These are phyloP conservation scores for Wolfiporia cocos DNA, from an alignment of 1,284 basidiomycete genomes.

Conservation along the genomic window DNA sequence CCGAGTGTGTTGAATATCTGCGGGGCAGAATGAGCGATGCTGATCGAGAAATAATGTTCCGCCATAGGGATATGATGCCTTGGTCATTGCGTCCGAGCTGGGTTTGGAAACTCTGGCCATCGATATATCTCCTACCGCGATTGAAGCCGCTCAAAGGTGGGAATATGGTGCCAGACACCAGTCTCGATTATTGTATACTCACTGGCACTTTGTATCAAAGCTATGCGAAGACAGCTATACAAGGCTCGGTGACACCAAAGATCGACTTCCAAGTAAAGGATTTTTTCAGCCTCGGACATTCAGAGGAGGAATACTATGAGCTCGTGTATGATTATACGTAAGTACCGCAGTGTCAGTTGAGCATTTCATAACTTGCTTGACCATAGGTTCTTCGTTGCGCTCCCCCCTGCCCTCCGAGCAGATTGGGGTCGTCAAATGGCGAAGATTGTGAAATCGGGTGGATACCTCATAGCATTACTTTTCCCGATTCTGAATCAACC, in stretches of 20 bases:
- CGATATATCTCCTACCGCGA: constrained; percentile 53
- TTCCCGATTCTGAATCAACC: constrained; percentile 45
- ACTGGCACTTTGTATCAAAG: background rate
- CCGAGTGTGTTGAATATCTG: constrained; percentile 42
- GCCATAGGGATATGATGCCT: constrained; percentile 50
- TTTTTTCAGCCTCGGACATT: constrained; percentile 38
- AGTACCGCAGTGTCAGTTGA: constrained; percentile 17
- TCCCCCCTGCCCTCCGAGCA: constrained; percentile 45
- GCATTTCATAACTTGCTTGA: background rate
- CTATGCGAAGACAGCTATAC: background rate
- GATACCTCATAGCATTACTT: constrained; percentile 54
- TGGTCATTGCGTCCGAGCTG: constrained; percentile 43
- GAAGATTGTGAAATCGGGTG: constrained; percentile 48
- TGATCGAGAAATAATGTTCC: background rate
- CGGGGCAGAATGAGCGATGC: background rate
- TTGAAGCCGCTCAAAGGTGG: constrained; percentile 45
- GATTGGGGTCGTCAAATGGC: constrained; percentile 58
- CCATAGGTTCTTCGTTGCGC: constrained; percentile 65
- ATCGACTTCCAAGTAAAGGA: constrained; percentile 37
- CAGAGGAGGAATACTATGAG: constrained; percentile 32
- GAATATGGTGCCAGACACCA: background rate
- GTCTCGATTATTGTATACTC: background rate
- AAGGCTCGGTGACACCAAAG: constrained; percentile 10
- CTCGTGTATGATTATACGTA: constrained; percentile 70
- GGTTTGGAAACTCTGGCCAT: constrained; percentile 45